Evolutionary conservation across 1,284 basidiomycete genomes (phyloP).

Genomic region (Irpex sp.): DNA sequence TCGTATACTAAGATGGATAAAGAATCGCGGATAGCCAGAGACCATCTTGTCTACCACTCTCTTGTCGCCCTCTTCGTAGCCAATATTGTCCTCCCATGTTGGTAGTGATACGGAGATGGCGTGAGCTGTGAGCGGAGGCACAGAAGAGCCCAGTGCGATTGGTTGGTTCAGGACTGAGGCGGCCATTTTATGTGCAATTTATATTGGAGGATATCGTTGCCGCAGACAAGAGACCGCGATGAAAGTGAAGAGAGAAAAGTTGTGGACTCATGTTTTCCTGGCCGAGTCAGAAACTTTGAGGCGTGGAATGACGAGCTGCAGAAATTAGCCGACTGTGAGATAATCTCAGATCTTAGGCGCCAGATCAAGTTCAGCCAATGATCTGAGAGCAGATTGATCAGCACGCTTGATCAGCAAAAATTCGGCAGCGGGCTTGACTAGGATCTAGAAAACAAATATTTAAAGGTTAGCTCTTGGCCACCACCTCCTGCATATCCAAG

Average conservation of each 20-base stretch:
- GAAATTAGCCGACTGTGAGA: background rate
- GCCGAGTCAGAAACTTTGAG: background rate
- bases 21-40: conserved; percentile 97
- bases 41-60: conserved; percentile 83
- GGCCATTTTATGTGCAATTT: background rate
- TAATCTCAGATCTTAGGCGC: background rate
- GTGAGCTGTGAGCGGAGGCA: conserved; percentile 75
- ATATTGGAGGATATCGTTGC: background rate
- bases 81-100: conserved; percentile 91
- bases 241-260: background rate
- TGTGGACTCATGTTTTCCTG: background rate
- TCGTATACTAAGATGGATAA: conserved; percentile 86
- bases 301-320: background rate
- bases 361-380: background rate
- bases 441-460: background rate
- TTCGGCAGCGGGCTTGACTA: background rate
- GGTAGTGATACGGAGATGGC: conserved; percentile 98
- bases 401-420: conserved; percentile 2
- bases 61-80: conserved; percentile 90
- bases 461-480: background rate
- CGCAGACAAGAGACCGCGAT: background rate
- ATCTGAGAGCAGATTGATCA: background rate
- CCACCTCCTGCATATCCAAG: background rate
- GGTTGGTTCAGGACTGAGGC: background rate
- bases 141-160: conserved; percentile 42